phyloP scores from a whole-genome alignment of 1,284 basidiomycete genomes.

The Melampsora medusae region DNA sequence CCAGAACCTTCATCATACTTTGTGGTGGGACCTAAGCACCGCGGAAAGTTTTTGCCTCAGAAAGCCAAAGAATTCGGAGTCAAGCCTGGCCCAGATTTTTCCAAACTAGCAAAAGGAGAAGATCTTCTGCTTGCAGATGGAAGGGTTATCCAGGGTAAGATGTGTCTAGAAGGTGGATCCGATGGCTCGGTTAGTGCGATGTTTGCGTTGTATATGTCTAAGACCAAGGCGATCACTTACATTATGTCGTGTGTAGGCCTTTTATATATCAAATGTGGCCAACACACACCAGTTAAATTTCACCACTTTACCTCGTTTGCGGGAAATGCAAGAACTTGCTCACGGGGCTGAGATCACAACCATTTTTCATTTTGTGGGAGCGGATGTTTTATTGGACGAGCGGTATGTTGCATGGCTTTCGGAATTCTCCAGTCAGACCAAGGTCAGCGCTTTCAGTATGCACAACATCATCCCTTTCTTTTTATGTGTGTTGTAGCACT shows the following conservation, averaged over 20 bases:
- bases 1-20: constrained; percentile 37
- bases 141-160: constrained; percentile 12
- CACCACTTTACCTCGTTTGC: constrained; percentile 17
- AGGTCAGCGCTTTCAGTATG: constrained; percentile 2
- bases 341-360: constrained; percentile 23
- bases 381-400: constrained; percentile 30
- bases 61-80: constrained; percentile 36
- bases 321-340: neutral
- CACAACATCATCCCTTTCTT: neutral
- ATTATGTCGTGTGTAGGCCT: constrained; percentile 23
- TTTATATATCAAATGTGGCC: constrained; percentile 37
- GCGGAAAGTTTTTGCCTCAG: constrained; percentile 35
- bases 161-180: constrained; percentile 40
- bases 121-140: constrained; percentile 11
- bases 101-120: constrained; percentile 31
- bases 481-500: neutral
- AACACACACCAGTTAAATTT: constrained; percentile 12
- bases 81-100: constrained; percentile 39
- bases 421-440: constrained; percentile 9
- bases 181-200: constrained; percentile 21
- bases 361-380: constrained; percentile 35
- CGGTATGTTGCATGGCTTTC: constrained; percentile 35
- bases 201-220: neutral
- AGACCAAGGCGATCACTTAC: neutral
- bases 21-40: constrained; percentile 24